phyloP scores from a whole-genome alignment of 768 basidiomycete genomes.

The Boletus rufocinnamomeus region DNA sequence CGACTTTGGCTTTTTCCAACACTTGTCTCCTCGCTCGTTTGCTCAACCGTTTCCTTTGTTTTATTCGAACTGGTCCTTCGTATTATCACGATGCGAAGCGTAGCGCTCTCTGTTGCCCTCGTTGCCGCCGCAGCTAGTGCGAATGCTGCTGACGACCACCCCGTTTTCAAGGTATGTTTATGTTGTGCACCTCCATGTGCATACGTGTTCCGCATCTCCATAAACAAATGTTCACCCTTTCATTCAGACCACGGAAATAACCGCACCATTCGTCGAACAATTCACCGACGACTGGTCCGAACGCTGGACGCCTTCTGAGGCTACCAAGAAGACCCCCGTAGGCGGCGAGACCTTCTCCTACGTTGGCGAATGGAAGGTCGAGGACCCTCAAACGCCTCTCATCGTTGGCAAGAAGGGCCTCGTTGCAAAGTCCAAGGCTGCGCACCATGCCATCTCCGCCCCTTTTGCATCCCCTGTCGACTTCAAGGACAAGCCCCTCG shows the following conservation, averaged over 20 bases:
- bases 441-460: conserved; percentile 98
- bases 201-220: conserved; percentile 6
- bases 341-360: conserved; percentile 97
- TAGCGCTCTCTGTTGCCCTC: conserved; percentile 75
- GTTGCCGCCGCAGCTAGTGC: conserved; percentile 66
- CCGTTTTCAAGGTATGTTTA: conserved; percentile 63
- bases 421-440: conserved; percentile 95
- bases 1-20: conserved; percentile 22
- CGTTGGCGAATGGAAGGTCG: conserved; percentile 96
- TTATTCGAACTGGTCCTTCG: conserved; percentile 62
- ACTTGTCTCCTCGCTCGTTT: conserved; percentile 41
- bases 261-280: conserved; percentile 93
- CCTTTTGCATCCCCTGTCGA: conserved; percentile 78
- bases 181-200: conserved; percentile 2
- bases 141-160: conserved; percentile 61
- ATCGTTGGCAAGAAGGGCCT: conserved; percentile 88
- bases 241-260: conserved; percentile 69
- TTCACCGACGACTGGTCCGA: conserved; percentile 89
- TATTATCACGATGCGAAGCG: conserved; percentile 76
- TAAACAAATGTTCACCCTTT: conserved; percentile 4
- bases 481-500: conserved; percentile 82
- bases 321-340: conserved; percentile 96
- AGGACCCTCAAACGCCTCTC: conserved; percentile 77
- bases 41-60: conserved; percentile 28
- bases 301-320: conserved; percentile 95